Evolutionary conservation across 306 rosid species (phyloP).

Genomic region (Ormosia emarginata): DNA sequence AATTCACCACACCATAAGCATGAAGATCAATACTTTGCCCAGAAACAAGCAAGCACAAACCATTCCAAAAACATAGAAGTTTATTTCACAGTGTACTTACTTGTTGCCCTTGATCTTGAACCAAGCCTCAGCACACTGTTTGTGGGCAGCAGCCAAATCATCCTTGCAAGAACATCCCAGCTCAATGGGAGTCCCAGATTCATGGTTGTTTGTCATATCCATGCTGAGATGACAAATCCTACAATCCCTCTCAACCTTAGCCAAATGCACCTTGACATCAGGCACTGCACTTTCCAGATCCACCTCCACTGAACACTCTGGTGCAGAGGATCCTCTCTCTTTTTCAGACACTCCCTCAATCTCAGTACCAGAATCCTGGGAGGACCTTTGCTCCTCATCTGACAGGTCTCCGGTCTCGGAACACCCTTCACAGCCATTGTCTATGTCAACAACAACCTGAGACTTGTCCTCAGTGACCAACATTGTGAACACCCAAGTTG

Average conservation of each 20-base stretch:
- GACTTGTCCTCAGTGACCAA: conserved; percentile 35
- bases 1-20: background rate
- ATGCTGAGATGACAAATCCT: conserved; percentile 72
- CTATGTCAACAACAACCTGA: conserved; percentile 43
- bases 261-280: conserved; percentile 56
- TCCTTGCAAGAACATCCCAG: conserved; percentile 89
- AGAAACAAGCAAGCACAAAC: background rate
- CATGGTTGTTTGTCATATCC: conserved; percentile 64
- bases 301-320: conserved; percentile 60
- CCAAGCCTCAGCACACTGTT: conserved; percentile 95
- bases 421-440: conserved; percentile 22
- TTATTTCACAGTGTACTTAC: conserved; percentile 45
- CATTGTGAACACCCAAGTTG: conserved; percentile 49
- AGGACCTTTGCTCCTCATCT: conserved; percentile 37
- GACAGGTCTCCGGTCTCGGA: conserved; percentile 12
- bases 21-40: background rate
- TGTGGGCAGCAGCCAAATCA: conserved; percentile 95
- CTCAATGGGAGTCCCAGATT: conserved; percentile 82
- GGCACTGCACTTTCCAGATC: conserved; percentile 57
- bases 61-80: background rate
- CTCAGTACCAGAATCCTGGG: conserved; percentile 41
- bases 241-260: conserved; percentile 73
- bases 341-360: conserved; percentile 45
- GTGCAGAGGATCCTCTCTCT: conserved; percentile 47
- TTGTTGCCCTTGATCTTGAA: conserved; percentile 93